Conservation (phyloP, 108 stramenopile genomes). For the Pseudonitzschia multiseries region DNA sequence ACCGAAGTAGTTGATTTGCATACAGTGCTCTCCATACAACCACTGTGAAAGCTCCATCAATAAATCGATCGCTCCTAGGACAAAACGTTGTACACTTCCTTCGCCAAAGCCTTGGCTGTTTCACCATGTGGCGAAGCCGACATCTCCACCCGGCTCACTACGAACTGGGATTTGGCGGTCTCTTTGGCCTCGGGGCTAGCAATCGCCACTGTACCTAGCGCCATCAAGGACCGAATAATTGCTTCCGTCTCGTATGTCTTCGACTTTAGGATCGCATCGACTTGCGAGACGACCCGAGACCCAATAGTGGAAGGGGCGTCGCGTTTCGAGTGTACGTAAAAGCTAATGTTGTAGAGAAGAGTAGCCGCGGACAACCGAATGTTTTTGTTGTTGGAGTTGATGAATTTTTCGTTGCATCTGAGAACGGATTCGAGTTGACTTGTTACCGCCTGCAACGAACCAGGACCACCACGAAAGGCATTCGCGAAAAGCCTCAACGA, state of each 20-base stretch:
- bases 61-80: background rate
- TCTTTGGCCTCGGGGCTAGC: constrained; percentile 50
- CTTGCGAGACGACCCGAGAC: constrained; percentile 35
- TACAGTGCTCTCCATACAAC: too few species aligned
- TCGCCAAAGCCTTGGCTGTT: constrained; percentile 54
- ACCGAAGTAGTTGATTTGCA: too few species aligned
- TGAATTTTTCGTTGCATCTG: constrained; percentile 49
- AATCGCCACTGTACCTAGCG: constrained; percentile 67
- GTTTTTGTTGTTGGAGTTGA: constrained; percentile 70
- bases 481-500: constrained; percentile 76
- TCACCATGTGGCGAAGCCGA: constrained; percentile 65
- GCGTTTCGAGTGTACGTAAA: constrained; percentile 43
- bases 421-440: constrained; percentile 36
- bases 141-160: constrained; percentile 66
- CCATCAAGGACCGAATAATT: constrained; percentile 58
- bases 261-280: constrained; percentile 48
- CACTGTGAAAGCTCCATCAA: too few species aligned
- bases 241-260: constrained; percentile 73
- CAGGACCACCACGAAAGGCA: constrained; percentile 70
- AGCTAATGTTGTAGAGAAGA: constrained; percentile 66
- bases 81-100: constrained; percentile 62
- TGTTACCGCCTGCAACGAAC: constrained; percentile 60
- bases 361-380: constrained; percentile 80
- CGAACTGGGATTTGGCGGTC: constrained; percentile 48
- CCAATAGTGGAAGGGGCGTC: constrained; percentile 28